Evolutionary conservation across 2,329 filamentous ascomycete species (phyloP).

Genomic region (Tolypocladium album): DNA sequence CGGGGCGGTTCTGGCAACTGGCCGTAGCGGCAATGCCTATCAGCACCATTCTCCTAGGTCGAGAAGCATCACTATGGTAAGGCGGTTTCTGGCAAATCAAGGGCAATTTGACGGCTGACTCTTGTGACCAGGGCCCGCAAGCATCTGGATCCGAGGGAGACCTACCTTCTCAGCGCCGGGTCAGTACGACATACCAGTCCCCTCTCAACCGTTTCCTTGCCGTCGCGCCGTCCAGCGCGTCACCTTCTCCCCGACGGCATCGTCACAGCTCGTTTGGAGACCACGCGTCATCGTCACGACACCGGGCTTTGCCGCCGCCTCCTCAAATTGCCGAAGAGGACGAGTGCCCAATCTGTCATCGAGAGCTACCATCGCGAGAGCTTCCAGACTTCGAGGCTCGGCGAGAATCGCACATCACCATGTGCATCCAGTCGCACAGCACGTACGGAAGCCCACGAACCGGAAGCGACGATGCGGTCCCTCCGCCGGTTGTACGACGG

Average conservation of each 20-base stretch:
- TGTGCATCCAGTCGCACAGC: slow-evolving; percentile 46
- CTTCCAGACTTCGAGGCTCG: slow-evolving; percentile 42
- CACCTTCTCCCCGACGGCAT: slow-evolving; percentile 18
- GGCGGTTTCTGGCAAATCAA: slow-evolving; percentile 4
- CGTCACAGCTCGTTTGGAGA: slow-evolving; percentile 19
- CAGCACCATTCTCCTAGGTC: slow-evolving; percentile 19
- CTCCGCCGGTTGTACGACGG: slow-evolving; percentile 28
- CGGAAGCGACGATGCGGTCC: slow-evolving; percentile 10
- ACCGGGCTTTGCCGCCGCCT: slow-evolving; percentile 29
- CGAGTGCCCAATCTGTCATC: slow-evolving; percentile 68
- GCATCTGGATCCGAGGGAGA: background rate
- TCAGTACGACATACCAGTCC: slow-evolving; percentile 20
- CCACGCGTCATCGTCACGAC: slow-evolving; percentile 23
- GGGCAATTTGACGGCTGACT: slow-evolving; percentile 1
- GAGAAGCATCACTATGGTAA: slow-evolving; percentile 41
- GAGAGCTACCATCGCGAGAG: slow-evolving; percentile 51
- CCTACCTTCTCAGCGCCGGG: slow-evolving; percentile 14
- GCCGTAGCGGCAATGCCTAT: slow-evolving; percentile 22
- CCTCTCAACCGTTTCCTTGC: slow-evolving; percentile 29
- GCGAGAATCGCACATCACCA: slow-evolving; percentile 47
- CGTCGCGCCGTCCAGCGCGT: slow-evolving; percentile 19
- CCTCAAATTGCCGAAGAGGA: slow-evolving; percentile 59
- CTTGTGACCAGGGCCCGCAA: background rate
- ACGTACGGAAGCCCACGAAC: slow-evolving; percentile 28
- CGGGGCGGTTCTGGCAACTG: slow-evolving; percentile 24